Evolutionary conservation across 176 grass and related monocot genomes (phyloP).

Genomic region (Eremochloa ophiuroides): DNA sequence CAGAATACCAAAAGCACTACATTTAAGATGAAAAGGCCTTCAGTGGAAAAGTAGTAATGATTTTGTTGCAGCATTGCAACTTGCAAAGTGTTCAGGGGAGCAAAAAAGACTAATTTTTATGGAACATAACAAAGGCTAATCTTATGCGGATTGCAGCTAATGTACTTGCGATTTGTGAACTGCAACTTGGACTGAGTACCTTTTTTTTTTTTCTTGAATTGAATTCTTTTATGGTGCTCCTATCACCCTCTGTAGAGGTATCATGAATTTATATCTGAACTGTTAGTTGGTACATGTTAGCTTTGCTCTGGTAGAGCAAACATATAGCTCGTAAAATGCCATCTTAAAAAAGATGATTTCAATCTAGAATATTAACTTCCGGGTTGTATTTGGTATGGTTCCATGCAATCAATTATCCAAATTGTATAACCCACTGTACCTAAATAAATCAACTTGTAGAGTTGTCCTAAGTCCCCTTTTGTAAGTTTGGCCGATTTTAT

Average conservation of each 20-base stretch:
- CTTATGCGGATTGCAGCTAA: not conserved
- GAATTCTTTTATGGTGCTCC: not conserved
- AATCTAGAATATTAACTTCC: not conserved
- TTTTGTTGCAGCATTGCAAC: not conserved
- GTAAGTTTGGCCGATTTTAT: too few relatives aligned
- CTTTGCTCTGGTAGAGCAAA: not conserved
- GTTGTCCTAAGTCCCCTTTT: too few relatives aligned
- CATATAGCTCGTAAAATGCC: not conserved
- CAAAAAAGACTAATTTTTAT: not conserved
- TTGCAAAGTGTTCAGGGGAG: not conserved
- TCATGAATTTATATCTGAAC: not conserved
- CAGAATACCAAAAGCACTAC: not conserved
- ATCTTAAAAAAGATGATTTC: not conserved
- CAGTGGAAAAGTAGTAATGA: not conserved
- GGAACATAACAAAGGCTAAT: not conserved
- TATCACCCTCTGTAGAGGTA: not conserved
- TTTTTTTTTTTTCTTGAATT: not conserved
- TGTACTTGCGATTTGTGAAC: not conserved
- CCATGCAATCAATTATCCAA: not conserved
- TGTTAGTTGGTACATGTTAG: not conserved
- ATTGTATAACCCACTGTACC: not conserved
- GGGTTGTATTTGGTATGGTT: not conserved
- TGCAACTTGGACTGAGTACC: not conserved
- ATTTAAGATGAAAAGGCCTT: not conserved
- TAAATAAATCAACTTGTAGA: too few relatives aligned